Percentiles rank a stretch among this genome's conserved stretches.
Conservation (phyloP, 192 early-diverging fungal genomes). For the Umbelopsis vinacea region DNA sequence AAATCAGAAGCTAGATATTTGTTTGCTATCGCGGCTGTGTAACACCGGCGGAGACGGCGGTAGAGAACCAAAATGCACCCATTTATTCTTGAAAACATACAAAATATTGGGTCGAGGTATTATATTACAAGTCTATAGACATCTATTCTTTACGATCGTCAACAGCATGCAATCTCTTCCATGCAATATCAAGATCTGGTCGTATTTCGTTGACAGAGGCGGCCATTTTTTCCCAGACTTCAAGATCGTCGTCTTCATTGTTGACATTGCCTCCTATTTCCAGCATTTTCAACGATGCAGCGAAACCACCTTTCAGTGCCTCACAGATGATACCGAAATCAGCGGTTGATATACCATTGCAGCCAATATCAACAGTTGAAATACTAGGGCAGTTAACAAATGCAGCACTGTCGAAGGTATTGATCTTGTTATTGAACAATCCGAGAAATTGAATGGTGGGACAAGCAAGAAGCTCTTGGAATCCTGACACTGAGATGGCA, state of each 20-base stretch:
- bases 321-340: slow-evolving; percentile 48
- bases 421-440: slow-evolving; percentile 48
- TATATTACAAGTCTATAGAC: neutral
- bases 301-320: slow-evolving; percentile 39
- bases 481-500: slow-evolving; percentile 42
- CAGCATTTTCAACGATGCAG: slow-evolving; percentile 42
- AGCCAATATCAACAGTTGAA: slow-evolving; percentile 50
- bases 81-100: too few species aligned
- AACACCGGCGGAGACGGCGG: too few species aligned
- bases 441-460: slow-evolving; percentile 45
- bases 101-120: too few species aligned
- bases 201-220: slow-evolving; percentile 39
- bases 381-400: slow-evolving; percentile 14
- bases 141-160: slow-evolving; percentile 6
- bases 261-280: slow-evolving; percentile 58
- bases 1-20: neutral
- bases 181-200: slow-evolving; percentile 43
- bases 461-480: slow-evolving; percentile 42
- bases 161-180: slow-evolving; percentile 43
- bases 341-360: slow-evolving; percentile 46
- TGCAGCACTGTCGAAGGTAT: slow-evolving; percentile 35
- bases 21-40: too few species aligned
- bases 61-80: too few species aligned
- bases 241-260: slow-evolving; percentile 37
- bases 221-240: slow-evolving; percentile 45